Evolutionary conservation across 768 basidiomycete species (phyloP).

Genomic region (button mushroom (Agaricus bisporus)): DNA sequence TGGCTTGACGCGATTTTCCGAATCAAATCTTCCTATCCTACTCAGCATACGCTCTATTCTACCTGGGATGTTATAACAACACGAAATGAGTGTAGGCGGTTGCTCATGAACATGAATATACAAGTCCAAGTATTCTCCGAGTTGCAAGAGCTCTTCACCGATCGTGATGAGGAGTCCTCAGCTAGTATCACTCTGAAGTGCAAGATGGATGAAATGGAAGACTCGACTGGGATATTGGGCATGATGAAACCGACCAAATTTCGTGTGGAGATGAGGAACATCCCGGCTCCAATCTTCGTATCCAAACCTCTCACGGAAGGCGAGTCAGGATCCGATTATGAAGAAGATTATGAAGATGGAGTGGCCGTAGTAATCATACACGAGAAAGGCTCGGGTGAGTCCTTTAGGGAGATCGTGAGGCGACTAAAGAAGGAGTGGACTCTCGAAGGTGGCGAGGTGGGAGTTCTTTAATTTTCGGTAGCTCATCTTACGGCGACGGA

Average conservation of each 20-base stretch:
- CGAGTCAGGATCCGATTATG: slow-evolving; percentile 40
- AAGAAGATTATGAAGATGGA: slow-evolving; percentile 29
- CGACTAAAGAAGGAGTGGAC: slow-evolving; percentile 68
- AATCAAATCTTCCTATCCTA: slow-evolving; percentile 53
- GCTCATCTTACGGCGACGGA: no score
- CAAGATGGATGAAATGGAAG: slow-evolving; percentile 59
- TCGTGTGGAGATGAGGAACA: slow-evolving; percentile 63
- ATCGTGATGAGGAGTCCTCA: slow-evolving; percentile 55
- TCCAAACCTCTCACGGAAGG: slow-evolving; percentile 7
- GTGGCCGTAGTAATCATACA: slow-evolving; percentile 61
- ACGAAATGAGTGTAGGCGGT: slow-evolving; percentile 63
- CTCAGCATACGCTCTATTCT: slow-evolving; percentile 40
- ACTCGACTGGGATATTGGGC: slow-evolving; percentile 45
- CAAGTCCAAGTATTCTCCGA: slow-evolving; percentile 30
- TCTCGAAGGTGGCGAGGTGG: slow-evolving; percentile 30
- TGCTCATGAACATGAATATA: slow-evolving; percentile 70
- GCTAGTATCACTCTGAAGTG: slow-evolving; percentile 66
- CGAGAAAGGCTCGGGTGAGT: slow-evolving; percentile 83
- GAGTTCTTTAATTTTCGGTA: slow-evolving; percentile 1
- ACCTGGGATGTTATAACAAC: slow-evolving; percentile 56
- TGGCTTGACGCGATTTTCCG: slow-evolving; percentile 92
- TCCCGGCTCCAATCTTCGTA: slow-evolving; percentile 11
- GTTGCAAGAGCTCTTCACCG: slow-evolving; percentile 18
- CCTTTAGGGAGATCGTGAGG: slow-evolving; percentile 69
- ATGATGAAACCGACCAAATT: slow-evolving; percentile 72